A percentile compares a stretch with the other conserved stretches of the same genome.
Evolutionary conservation across 1,139 yeast genomes (phyloP).

Genomic region (Suhomyces bribrorum): DNA sequence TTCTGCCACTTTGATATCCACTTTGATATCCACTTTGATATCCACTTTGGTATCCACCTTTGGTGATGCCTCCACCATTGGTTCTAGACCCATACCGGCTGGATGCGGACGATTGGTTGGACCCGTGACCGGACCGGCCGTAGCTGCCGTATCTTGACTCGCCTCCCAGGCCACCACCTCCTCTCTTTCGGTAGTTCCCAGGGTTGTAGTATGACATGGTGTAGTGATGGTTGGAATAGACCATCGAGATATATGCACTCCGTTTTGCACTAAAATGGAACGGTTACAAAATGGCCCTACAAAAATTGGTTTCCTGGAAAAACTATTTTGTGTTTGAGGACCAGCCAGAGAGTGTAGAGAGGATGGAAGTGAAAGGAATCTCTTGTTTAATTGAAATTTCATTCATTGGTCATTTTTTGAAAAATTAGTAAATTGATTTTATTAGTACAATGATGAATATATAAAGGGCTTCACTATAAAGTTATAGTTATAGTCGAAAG

Average conservation of each 20-base stretch:
- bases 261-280: not conserved
- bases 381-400: too few species aligned
- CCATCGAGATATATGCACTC: not conserved
- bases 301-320: too few species aligned
- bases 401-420: too few species aligned
- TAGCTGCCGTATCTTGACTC: constrained; percentile 3
- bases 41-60: constrained; percentile 1
- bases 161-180: constrained; percentile 4
- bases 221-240: not conserved
- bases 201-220: constrained; percentile 17
- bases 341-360: too few species aligned
- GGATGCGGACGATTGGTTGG: not conserved
- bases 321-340: too few species aligned
- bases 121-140: constrained; percentile 3
- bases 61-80: constrained; percentile 4
- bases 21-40: constrained; percentile 1
- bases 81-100: constrained; percentile 7
- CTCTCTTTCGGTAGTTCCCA: constrained; percentile 9
- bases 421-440: too few species aligned
- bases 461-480: too few species aligned
- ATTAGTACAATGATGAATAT: too few species aligned
- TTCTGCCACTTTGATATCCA: constrained; percentile 4
- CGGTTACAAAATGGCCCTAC: too few species aligned
- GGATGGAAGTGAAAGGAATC: too few species aligned
- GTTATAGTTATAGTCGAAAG: too few species aligned